Evolutionary conservation across 805 yeast species (phyloP).

Genomic region (Wickerhamomyces pijperi): DNA sequence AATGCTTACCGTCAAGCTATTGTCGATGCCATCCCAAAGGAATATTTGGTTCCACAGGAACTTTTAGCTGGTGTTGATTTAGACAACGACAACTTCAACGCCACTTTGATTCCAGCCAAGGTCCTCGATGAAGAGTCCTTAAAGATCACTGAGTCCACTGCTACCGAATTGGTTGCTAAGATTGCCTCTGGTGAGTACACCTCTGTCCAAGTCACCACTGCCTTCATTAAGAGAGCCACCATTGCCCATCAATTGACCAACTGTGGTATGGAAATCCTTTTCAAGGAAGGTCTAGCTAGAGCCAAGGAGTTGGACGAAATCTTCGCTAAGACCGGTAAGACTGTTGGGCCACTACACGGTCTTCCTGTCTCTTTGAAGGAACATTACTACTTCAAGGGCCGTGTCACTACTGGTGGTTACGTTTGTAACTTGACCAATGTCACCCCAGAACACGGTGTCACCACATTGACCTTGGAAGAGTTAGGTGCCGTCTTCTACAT

Average conservation of each 20-base stretch:
- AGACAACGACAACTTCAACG: constrained; percentile 13
- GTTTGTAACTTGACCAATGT: constrained; percentile 39
- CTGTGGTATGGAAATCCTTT: constrained; percentile 49
- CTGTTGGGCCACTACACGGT: constrained; percentile 61
- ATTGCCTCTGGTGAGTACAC: constrained; percentile 18
- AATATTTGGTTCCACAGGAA: constrained; percentile 12
- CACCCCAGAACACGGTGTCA: constrained; percentile 33
- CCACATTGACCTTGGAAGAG: constrained; percentile 27
- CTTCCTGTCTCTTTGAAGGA: constrained; percentile 60
- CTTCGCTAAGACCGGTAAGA: constrained; percentile 33
- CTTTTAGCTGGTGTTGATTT: constrained; percentile 13
- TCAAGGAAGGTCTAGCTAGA: constrained; percentile 48
- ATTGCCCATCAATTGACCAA: constrained; percentile 54
- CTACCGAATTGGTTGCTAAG: constrained; percentile 6
- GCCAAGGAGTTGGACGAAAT: constrained; percentile 50
- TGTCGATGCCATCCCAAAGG: constrained; percentile 13
- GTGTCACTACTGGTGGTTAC: constrained; percentile 48
- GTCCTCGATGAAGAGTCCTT: constrained; percentile 11
- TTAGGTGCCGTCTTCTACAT: constrained; percentile 44
- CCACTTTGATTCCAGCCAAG: constrained; percentile 12
- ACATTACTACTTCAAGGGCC: constrained; percentile 44
- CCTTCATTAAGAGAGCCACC: constrained; percentile 53
- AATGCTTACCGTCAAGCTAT: constrained; percentile 13
- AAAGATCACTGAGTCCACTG: constrained; percentile 7
- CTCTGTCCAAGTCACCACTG: constrained; percentile 35